phyloP scores from a whole-genome alignment of 2,329 filamentous ascomycete genomes.

The Ophiostoma tasmaniense region DNA sequence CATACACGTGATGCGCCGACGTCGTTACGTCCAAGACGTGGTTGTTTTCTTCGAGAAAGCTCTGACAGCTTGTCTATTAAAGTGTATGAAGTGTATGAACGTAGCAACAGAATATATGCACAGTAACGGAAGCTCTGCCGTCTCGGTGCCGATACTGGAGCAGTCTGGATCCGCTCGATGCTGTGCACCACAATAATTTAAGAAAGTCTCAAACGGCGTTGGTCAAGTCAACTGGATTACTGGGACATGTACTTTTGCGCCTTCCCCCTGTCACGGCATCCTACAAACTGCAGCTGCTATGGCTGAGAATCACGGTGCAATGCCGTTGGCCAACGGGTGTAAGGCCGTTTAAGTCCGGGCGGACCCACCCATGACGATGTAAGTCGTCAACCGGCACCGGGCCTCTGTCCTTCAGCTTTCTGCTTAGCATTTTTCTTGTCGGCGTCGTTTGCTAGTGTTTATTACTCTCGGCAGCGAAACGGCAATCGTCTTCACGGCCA shows the following conservation, averaged over 20 bases:
- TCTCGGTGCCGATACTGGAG: neutral
- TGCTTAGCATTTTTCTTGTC: neutral
- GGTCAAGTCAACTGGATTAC: too few relatives aligned
- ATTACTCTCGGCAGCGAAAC: neutral
- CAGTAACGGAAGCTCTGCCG: too few relatives aligned
- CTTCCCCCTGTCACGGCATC: neutral
- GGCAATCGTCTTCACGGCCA: neutral
- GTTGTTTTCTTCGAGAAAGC: neutral
- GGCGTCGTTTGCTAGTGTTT: neutral
- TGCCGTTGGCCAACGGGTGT: neutral
- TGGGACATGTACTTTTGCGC: neutral
- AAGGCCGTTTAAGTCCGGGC: neutral
- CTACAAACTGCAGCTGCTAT: neutral
- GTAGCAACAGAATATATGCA: too few relatives aligned
- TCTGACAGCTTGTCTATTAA: neutral
- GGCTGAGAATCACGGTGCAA: neutral
- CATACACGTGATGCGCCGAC: neutral
- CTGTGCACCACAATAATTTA: neutral
- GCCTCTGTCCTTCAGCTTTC: neutral
- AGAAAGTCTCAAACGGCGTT: neutral
- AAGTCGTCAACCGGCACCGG: neutral
- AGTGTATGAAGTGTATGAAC: too few relatives aligned
- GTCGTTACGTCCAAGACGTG: neutral
- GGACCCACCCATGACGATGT: neutral
- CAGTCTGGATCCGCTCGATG: neutral